phyloP scores from a whole-genome alignment of 2,329 filamentous ascomycete genomes.

The Colletotrichum acutatum region DNA sequence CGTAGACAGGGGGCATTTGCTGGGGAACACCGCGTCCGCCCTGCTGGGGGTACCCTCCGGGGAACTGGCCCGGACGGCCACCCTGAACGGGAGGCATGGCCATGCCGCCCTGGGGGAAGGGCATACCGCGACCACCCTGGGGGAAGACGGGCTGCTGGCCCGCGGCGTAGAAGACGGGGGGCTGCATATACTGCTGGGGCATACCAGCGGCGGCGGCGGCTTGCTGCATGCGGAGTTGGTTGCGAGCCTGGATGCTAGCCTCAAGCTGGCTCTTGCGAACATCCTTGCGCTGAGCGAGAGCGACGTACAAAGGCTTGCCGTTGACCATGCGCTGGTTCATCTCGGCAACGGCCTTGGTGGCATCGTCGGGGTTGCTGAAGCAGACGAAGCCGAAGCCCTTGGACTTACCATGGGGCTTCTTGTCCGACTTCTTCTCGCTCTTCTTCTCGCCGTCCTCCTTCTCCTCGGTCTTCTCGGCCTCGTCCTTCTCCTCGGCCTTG shows the following conservation, averaged over 20 bases:
- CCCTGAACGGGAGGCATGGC: constrained; percentile 78
- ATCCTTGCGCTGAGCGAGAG: constrained; percentile 98
- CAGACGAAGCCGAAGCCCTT: constrained; percentile 99
- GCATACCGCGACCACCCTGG: constrained; percentile 72
- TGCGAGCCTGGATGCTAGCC: constrained; percentile 98
- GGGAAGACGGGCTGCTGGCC: constrained; percentile 80
- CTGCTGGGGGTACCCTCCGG: constrained; percentile 83
- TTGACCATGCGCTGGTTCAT: constrained; percentile 99
- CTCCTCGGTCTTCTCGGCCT: constrained; percentile 57
- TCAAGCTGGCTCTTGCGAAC: constrained; percentile 99
- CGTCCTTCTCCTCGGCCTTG: constrained; percentile 53
- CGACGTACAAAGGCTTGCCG: constrained; percentile 96
- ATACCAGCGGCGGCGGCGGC: constrained; percentile 90
- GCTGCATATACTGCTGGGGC: constrained; percentile 88
- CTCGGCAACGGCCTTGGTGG: constrained; percentile 98
- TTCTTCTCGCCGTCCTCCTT: constrained; percentile 68
- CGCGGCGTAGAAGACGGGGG: constrained; percentile 91
- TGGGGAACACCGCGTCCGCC: constrained; percentile 90
- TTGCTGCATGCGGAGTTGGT: constrained; percentile 98
- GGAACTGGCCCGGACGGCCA: constrained; percentile 88
- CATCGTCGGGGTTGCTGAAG: constrained; percentile 99
- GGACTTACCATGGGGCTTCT: constrained; percentile 88
- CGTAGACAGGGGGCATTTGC: constrained; percentile 89
- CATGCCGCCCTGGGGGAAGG: constrained; percentile 73
- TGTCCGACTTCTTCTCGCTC: constrained; percentile 68